Evolutionary conservation across 2,329 filamentous ascomycete genomes (phyloP), one percentile per base, ranked within the genome.

Genomic region (Pochonia chlamydosporia): DNA sequence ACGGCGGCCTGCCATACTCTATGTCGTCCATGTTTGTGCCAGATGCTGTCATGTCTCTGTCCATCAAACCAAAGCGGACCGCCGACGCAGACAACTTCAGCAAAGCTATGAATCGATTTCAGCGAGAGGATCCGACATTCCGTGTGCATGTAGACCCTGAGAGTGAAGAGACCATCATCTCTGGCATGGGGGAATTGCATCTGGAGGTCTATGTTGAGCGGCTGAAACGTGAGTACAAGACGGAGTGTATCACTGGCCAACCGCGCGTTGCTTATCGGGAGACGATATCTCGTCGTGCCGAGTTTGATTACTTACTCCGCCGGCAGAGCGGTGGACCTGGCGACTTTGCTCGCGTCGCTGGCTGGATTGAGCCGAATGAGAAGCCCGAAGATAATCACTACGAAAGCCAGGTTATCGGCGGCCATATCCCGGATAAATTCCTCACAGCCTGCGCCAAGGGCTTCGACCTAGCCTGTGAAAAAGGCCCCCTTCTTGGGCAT

Each of bases 11-110:
- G 31, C 89, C 88, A 40, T 99, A 96, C 74, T 88, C 85, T 52
- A 97, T 99, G 91, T 87, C 88, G 40, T 95, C 90, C 58, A 99
- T 99, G 93, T 92, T 89, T 66, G 92, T 99, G 39, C 93, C 93
- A 8, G 93, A 99, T 64, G 89, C 93, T 25, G 93, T 99, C 73
- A 96, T 99, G 70, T 97, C 92, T 16, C 82, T 99, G 36, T 96
- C 91, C 20, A 97, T 99, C 75, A 90, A 89, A 69, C 93, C 93
- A 41, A 97, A 97, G 77, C 84, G 89, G 66, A 90, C 81, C 64
- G 93, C 89, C 66, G 92, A 99, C 61, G 84, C 86, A 49, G 83
- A 89, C 64, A 93, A 95, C 73, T 99, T 99, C 78, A 91, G 85
- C 63, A 99, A 99, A 73, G 93, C 93, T 57, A 97, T 99, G 84